Evolutionary conservation across 1,284 basidiomycete genomes (phyloP).

Genomic region (Sanghuangporus weigelae): DNA sequence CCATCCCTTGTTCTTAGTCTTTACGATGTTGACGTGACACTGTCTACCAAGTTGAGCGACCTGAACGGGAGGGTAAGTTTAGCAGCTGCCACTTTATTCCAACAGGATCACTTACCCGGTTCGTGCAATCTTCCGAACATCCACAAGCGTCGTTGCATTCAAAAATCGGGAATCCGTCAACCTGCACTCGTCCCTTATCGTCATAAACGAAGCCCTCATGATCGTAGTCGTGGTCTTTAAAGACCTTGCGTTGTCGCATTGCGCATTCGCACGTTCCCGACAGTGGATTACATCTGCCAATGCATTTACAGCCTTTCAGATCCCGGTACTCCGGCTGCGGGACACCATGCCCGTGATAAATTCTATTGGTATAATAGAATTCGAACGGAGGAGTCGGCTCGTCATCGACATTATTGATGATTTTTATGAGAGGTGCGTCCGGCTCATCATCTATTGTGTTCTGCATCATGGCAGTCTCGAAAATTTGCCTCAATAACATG

Average conservation of each 20-base stretch:
- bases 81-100: neutral
- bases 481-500: conserved; percentile 38
- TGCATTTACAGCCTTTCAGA: conserved; percentile 66
- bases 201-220: conserved; percentile 63
- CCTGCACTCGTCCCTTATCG: conserved; percentile 46
- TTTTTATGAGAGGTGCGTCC: conserved; percentile 54
- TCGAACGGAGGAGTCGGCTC: conserved; percentile 69
- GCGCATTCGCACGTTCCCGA: conserved; percentile 67
- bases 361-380: conserved; percentile 71
- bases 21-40: conserved; percentile 54
- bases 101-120: conserved; percentile 53
- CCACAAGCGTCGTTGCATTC: conserved; percentile 84
- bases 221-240: conserved; percentile 25
- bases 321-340: conserved; percentile 55
- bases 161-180: conserved; percentile 58
- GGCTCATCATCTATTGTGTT: conserved; percentile 58
- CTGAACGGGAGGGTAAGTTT: conserved; percentile 32
- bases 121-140: conserved; percentile 76
- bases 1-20: conserved; percentile 78
- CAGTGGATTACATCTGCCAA: conserved; percentile 66
- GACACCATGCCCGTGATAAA: conserved; percentile 66
- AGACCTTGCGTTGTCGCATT: conserved; percentile 46
- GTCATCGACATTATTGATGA: conserved; percentile 61
- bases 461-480: conserved; percentile 51
- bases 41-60: conserved; percentile 80